phyloP scores from a whole-genome alignment of 2,329 filamentous ascomycete species.

The Neocucurbitaria cava region DNA sequence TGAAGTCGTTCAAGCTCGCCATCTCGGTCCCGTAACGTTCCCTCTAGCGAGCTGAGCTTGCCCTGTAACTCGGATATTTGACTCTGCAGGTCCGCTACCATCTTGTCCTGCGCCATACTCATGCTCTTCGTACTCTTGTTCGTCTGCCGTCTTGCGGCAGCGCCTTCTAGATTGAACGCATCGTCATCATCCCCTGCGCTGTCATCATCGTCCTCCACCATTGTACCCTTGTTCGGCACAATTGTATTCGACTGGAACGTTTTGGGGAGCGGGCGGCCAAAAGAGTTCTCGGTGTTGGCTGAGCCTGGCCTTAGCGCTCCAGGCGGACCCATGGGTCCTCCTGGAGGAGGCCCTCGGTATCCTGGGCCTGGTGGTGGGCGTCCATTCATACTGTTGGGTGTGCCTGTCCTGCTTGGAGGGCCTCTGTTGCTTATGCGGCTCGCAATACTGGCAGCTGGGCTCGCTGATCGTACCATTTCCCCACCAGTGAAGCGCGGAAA shows the following conservation, averaged over 20 bases:
- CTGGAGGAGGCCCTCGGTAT: constrained; percentile 54
- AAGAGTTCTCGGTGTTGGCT: constrained; percentile 59
- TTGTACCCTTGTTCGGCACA: constrained; percentile 95
- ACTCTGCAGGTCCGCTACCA: constrained; percentile 77
- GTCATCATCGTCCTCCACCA: constrained; percentile 83
- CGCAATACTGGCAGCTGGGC: constrained; percentile 68
- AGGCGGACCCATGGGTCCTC: constrained; percentile 49
- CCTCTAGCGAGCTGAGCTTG: constrained; percentile 76
- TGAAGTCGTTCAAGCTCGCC: constrained; percentile 69
- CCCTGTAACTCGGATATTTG: constrained; percentile 78
- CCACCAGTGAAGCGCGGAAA: constrained; percentile 80
- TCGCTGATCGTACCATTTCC: constrained; percentile 71
- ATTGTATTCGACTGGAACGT: constrained; percentile 96
- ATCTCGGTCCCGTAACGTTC: constrained; percentile 72
- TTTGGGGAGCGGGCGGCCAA: constrained; percentile 80
- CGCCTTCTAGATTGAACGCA: constrained; percentile 66
- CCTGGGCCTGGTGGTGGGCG: constrained; percentile 46
- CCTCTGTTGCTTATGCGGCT: constrained; percentile 60
- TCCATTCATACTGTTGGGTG: constrained; percentile 65
- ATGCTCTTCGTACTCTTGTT: constrained; percentile 51
- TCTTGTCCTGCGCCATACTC: constrained; percentile 44
- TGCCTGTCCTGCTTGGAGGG: constrained; percentile 61
- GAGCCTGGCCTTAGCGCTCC: constrained; percentile 34
- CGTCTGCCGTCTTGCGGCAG: constrained; percentile 52
- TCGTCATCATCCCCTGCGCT: constrained; percentile 64